These are phyloP conservation scores for Teratosphaeria zuluensis DNA, from an alignment of 2,329 filamentous ascomycete genomes.

Conservation along the genomic window DNA sequence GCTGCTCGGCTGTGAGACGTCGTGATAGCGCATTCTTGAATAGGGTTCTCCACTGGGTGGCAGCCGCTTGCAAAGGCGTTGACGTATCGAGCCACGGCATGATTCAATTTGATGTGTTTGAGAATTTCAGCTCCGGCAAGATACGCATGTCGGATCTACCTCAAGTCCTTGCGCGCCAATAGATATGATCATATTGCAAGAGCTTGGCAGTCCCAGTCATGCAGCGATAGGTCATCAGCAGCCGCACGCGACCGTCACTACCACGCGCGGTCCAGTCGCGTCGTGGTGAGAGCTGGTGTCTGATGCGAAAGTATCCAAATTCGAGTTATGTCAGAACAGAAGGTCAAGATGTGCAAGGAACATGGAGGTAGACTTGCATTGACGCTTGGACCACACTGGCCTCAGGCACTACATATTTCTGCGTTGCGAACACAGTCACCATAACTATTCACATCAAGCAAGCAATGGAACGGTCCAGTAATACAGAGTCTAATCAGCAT, in stretches of 20 bases:
- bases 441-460: neutral
- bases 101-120: neutral
- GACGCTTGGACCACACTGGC: neutral
- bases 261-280: neutral
- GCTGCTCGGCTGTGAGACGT: constrained; percentile 5
- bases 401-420: neutral
- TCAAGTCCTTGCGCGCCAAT: neutral
- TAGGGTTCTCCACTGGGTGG: constrained; percentile 10
- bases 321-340: neutral
- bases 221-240: neutral
- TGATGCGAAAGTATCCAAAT: neutral
- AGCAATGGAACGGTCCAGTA: no score
- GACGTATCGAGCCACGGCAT: constrained; percentile 12
- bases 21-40: constrained; percentile 11
- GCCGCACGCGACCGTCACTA: neutral
- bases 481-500: neutral
- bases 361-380: neutral
- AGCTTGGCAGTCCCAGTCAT: neutral
- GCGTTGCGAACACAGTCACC: no score
- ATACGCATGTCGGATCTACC: neutral
- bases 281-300: neutral
- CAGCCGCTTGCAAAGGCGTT: constrained; percentile 5
- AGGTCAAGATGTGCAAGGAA: neutral
- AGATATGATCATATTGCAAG: neutral
- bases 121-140: neutral